These are phyloP conservation scores for Arthrocladium fulminans DNA, from an alignment of 2,329 filamentous ascomycete genomes.

Conservation along the genomic window DNA sequence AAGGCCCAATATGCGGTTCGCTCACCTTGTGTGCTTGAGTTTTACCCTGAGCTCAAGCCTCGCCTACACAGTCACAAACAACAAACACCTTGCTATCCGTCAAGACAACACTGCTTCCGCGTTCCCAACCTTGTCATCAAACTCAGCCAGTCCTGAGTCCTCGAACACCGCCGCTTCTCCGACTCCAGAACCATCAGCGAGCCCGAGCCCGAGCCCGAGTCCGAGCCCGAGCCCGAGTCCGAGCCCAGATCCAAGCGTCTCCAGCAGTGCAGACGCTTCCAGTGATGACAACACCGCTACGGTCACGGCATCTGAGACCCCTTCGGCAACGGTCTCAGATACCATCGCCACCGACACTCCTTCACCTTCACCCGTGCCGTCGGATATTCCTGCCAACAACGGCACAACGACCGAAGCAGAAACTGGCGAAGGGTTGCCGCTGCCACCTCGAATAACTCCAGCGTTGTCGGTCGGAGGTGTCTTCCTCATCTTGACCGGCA, in stretches of 20 bases:
- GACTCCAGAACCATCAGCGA: not conserved
- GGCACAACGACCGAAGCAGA: constrained; percentile 7
- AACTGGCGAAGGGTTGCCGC: constrained; percentile 46
- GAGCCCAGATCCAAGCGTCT: not conserved
- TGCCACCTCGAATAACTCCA: constrained; percentile 67
- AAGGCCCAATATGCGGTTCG: constrained; percentile 1
- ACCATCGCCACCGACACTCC: constrained; percentile 11
- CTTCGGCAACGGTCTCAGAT: constrained; percentile 6
- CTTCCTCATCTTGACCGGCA: constrained; percentile 65
- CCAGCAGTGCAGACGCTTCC: not conserved
- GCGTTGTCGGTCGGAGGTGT: constrained; percentile 71
- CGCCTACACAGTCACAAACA: not conserved
- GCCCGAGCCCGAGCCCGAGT: not conserved
- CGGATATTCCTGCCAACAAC: constrained; percentile 9
- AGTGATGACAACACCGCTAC: not conserved
- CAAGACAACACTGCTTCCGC: not conserved
- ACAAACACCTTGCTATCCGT: constrained; percentile 2
- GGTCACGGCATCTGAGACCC: not conserved
- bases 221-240: not conserved
- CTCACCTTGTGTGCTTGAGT: not conserved
- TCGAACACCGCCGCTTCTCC: not conserved
- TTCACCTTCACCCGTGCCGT: constrained; percentile 15
- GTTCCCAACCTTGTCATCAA: constrained; percentile 1
- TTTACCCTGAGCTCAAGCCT: not conserved
- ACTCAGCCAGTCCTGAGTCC: not conserved